Evolutionary conservation across 2,329 filamentous ascomycete species (phyloP).

Genomic region (Intubia oerlemansii): DNA sequence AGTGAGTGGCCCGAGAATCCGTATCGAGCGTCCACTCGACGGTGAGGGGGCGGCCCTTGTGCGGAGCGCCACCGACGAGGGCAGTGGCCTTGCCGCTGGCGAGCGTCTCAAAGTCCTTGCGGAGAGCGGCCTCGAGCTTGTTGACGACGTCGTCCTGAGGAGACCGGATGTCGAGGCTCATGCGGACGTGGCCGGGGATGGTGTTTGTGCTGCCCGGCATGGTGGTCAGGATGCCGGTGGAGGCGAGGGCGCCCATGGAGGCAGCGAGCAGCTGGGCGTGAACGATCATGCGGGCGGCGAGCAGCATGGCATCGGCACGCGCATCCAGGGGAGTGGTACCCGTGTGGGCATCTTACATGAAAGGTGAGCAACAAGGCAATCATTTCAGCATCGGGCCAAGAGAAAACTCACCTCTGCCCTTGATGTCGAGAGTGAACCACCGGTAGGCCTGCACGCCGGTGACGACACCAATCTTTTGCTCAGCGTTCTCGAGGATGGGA

Average conservation of each 20-base stretch:
- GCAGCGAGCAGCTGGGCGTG: slow-evolving; percentile 41
- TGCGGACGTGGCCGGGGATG: slow-evolving; percentile 44
- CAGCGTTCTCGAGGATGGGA: slow-evolving; percentile 46
- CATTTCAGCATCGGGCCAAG: too few relatives aligned
- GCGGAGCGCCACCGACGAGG: too few relatives aligned
- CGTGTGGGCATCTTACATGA: slow-evolving; percentile 56
- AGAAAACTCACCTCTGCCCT: too few relatives aligned
- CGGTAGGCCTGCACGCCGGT: slow-evolving; percentile 54
- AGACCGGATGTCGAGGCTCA: slow-evolving; percentile 46
- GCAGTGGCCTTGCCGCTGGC: slow-evolving; percentile 30
- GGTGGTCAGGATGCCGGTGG: slow-evolving; percentile 44
- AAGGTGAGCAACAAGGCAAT: too few relatives aligned
- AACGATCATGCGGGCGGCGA: slow-evolving; percentile 41
- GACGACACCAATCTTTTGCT: slow-evolving; percentile 45
- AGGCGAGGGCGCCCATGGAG: slow-evolving; percentile 37
- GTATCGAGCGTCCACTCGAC: slow-evolving; percentile 36
- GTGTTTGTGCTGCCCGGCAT: slow-evolving; percentile 53
- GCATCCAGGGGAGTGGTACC: slow-evolving; percentile 40
- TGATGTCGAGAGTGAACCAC: slow-evolving; percentile 48
- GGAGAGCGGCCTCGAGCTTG: slow-evolving; percentile 31
- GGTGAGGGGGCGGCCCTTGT: too few relatives aligned
- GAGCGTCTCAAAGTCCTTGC: slow-evolving; percentile 34
- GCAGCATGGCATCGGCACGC: slow-evolving; percentile 13
- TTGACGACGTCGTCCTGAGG: slow-evolving; percentile 32
- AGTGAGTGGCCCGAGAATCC: slow-evolving; percentile 37